Conservation (phyloP, 352 stramenopile genomes). For the Globisporangium uncinulatum region DNA sequence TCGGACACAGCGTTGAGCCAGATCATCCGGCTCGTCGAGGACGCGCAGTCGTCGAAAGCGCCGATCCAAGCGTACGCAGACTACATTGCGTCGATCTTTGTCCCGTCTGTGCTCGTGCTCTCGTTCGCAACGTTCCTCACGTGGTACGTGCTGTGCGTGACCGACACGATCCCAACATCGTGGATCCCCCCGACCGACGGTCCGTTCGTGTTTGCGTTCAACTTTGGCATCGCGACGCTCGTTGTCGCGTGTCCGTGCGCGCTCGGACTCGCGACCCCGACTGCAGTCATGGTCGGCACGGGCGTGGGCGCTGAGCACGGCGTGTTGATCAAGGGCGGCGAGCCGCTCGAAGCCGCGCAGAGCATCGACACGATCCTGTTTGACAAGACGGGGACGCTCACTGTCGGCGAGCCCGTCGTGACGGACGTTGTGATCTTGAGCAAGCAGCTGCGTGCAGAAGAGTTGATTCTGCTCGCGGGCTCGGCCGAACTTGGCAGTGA, state of each 20-base stretch:
- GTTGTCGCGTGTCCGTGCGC: slow-evolving; percentile 99
- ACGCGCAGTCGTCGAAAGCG: slow-evolving; percentile 96
- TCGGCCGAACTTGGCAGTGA: slow-evolving; percentile 92
- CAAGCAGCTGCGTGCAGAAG: slow-evolving; percentile 72
- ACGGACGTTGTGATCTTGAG: slow-evolving; percentile 80
- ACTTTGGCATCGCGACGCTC: slow-evolving; percentile 96
- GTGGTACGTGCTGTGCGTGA: slow-evolving; percentile 88
- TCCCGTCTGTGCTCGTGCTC: slow-evolving; percentile 91
- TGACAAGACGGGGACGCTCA: slow-evolving; percentile 99
- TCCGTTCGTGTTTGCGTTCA: slow-evolving; percentile 92
- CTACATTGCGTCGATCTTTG: slow-evolving; percentile 94
- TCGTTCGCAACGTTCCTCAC: slow-evolving; percentile 93
- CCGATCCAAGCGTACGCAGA: slow-evolving; percentile 98
- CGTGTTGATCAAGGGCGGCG: slow-evolving; percentile 98
- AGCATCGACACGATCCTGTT: slow-evolving; percentile 96
- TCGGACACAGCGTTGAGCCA: slow-evolving; percentile 94
- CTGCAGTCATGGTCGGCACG: slow-evolving; percentile 98
- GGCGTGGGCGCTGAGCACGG: slow-evolving; percentile 95
- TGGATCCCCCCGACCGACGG: slow-evolving; percentile 74
- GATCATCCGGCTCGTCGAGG: slow-evolving; percentile 98
- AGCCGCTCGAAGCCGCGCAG: slow-evolving; percentile 89
- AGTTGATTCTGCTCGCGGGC: slow-evolving; percentile 84
- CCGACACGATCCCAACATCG: slow-evolving; percentile 45
- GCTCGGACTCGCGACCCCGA: slow-evolving; percentile 97
- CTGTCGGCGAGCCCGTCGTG: slow-evolving; percentile 86